A percentile compares a stretch with the other conserved stretches of the same genome.
phyloP scores from a whole-genome alignment of 805 yeast genomes.

The Kazachstania kunashirensis region DNA sequence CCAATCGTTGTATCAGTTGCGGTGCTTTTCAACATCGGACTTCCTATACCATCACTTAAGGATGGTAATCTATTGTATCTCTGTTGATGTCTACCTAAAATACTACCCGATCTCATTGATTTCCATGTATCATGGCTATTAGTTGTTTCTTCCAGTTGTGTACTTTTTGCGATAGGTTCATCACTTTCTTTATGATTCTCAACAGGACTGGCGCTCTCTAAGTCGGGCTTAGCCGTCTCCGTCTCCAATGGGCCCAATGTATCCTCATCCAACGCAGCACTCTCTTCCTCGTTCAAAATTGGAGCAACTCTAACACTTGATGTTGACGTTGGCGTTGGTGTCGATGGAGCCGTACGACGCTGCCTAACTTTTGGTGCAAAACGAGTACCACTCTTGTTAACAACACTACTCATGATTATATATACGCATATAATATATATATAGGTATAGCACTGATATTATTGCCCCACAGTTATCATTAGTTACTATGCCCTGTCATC shows the following conservation, averaged over 20 bases:
- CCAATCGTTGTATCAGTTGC: not conserved
- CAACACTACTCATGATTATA: slow-evolving; percentile 33
- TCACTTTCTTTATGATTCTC: no score
- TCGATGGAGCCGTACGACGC: slow-evolving; percentile 31
- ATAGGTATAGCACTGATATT: no score
- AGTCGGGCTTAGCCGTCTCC: no score
- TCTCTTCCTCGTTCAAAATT: not conserved
- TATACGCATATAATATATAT: no score
- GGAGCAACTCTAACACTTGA: not conserved
- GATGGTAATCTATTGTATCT: slow-evolving; percentile 34
- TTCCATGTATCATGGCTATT: no score
- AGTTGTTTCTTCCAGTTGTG: no score
- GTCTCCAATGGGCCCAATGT: no score
- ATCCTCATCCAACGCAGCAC: not conserved
- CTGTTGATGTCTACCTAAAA: slow-evolving; percentile 6
- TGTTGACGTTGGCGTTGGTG: slow-evolving; percentile 15
- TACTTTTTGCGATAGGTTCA: no score
- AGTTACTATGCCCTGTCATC: no score
- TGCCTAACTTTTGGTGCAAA: slow-evolving; percentile 52
- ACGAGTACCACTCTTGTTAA: slow-evolving; percentile 47
- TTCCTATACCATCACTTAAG: slow-evolving; percentile 27
- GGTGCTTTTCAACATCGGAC: slow-evolving; percentile 25
- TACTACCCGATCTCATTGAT: no score
- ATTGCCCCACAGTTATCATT: no score
- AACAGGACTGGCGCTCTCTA: no score